A percentile compares a stretch with the other conserved stretches of the same genome.
These are phyloP conservation scores for Pleurotus djamor DNA, from an alignment of 768 basidiomycete genomes.

Conservation along the genomic window DNA sequence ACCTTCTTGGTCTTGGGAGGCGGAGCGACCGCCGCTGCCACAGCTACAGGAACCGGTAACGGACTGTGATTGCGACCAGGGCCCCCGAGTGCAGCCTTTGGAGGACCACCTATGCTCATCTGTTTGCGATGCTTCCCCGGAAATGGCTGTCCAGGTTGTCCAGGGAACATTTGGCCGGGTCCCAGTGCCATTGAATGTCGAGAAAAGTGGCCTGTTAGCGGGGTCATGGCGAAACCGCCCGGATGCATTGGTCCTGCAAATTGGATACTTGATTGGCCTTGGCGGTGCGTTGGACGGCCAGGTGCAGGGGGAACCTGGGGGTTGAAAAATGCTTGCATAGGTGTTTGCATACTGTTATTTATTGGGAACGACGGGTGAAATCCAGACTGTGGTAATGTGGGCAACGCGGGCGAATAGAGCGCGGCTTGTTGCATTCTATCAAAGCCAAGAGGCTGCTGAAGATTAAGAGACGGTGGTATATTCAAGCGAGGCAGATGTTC, in stretches of 20 bases:
- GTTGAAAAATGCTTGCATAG: slow-evolving; percentile 70
- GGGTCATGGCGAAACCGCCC: slow-evolving; percentile 53
- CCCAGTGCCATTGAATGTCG: slow-evolving; percentile 45
- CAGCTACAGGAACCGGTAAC: slow-evolving; percentile 35
- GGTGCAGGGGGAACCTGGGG: slow-evolving; percentile 48
- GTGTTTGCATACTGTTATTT: slow-evolving; percentile 58
- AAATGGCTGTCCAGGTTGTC: slow-evolving; percentile 41
- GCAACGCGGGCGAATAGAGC: slow-evolving; percentile 65
- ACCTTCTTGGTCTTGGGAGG: slow-evolving; percentile 64
- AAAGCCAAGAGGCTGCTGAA: slow-evolving; percentile 54
- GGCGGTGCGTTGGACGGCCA: slow-evolving; percentile 53
- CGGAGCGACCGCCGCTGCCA: slow-evolving; percentile 18
- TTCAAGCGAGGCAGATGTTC: slow-evolving; percentile 57
- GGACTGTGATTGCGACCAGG: slow-evolving; percentile 77
- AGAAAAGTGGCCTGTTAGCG: slow-evolving; percentile 55
- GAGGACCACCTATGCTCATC: slow-evolving; percentile 82
- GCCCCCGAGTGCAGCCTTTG: slow-evolving; percentile 81
- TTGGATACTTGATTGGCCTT: slow-evolving; percentile 61
- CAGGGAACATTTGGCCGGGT: slow-evolving; percentile 32
- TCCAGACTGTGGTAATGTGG: slow-evolving; percentile 53
- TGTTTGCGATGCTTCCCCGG: slow-evolving; percentile 64
- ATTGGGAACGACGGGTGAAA: slow-evolving; percentile 57
- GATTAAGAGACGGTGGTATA: slow-evolving; percentile 49
- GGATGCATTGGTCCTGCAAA: slow-evolving; percentile 60
- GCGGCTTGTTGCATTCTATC: slow-evolving; percentile 31